Percentiles rank a stretch among this genome's conserved stretches.
Evolutionary conservation across 257 asterid genomes (phyloP).

Genomic region (Oldenlandia corymbosa): DNA sequence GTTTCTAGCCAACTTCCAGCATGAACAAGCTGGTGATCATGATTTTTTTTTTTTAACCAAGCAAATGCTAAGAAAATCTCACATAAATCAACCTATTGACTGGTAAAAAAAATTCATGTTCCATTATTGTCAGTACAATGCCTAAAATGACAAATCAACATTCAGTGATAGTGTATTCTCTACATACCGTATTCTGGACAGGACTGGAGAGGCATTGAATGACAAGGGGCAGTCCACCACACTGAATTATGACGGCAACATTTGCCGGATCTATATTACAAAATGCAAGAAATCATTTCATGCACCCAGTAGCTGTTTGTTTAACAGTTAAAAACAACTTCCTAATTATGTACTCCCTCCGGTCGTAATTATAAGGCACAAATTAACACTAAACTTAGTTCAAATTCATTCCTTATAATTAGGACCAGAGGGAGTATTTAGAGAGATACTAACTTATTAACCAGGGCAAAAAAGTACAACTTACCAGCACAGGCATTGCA

Average conservation of each 20-base stretch:
- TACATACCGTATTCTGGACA: slow-evolving; percentile 78
- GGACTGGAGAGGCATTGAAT: slow-evolving; percentile 89
- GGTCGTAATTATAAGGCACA: too few species aligned
- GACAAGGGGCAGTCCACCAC: slow-evolving; percentile 75
- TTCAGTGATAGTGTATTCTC: not conserved
- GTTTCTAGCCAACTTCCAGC: not conserved
- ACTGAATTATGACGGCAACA: slow-evolving; percentile 62
- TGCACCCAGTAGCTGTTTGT: not conserved
- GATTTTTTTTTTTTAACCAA: too few species aligned
- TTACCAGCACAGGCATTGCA: slow-evolving; percentile 84
- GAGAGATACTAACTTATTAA: too few species aligned
- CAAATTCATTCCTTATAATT: too few species aligned
- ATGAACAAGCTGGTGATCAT: too few species aligned
- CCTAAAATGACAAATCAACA: not conserved
- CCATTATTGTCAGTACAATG: not conserved
- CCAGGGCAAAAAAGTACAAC: slow-evolving; percentile 4
- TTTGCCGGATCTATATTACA: slow-evolving; percentile 64
- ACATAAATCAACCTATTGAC: not conserved
- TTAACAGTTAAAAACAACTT: not conserved
- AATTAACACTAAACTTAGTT: too few species aligned
- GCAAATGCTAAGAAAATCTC: too few species aligned
- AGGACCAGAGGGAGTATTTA: too few species aligned
- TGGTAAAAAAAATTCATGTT: not conserved
- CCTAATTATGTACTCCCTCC: too few species aligned
- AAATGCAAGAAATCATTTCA: not conserved